Evolutionary conservation across 2,329 filamentous ascomycete genomes (phyloP).

Genomic region (Trichophyton schoenleinii): DNA sequence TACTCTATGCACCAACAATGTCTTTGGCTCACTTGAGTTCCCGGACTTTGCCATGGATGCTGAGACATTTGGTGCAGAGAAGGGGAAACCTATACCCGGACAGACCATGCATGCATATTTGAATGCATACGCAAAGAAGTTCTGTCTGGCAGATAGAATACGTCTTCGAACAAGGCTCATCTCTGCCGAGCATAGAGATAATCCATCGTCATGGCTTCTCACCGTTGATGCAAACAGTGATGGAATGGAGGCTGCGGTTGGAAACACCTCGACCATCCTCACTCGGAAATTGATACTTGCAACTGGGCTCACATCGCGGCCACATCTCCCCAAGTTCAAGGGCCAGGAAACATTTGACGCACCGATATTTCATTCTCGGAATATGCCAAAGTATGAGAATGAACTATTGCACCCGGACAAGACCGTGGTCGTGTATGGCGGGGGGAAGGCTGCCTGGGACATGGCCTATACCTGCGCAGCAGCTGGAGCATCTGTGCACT

Average conservation of each 20-base stretch:
- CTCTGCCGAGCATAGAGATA: constrained; percentile 28
- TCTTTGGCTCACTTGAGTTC: constrained; percentile 60
- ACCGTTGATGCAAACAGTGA: constrained; percentile 14
- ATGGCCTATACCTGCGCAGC: constrained; percentile 44
- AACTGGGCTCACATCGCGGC: constrained; percentile 47
- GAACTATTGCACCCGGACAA: constrained; percentile 22
- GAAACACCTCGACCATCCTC: constrained; percentile 13
- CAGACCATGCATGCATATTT: constrained; percentile 46
- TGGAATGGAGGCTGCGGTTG: constrained; percentile 13
- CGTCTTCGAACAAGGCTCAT: constrained; percentile 40
- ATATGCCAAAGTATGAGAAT: constrained; percentile 35
- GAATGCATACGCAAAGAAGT: constrained; percentile 42
- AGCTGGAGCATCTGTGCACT: constrained; percentile 41
- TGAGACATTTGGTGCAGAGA: constrained; percentile 37
- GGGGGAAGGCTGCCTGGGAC: constrained; percentile 49
- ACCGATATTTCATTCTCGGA: constrained; percentile 46
- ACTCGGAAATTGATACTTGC: constrained; percentile 46
- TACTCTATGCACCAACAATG: constrained; percentile 60
- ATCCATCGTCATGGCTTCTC: constrained; percentile 17
- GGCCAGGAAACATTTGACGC: constrained; percentile 40
- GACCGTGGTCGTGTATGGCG: constrained; percentile 45
- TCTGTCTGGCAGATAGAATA: constrained; percentile 37
- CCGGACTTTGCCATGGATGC: constrained; percentile 59
- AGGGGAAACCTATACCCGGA: constrained; percentile 49
- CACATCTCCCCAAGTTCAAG: constrained; percentile 42